These are phyloP conservation scores for Pezicula rhizophila DNA, from an alignment of 2,329 filamentous ascomycete genomes.

Conservation along the genomic window DNA sequence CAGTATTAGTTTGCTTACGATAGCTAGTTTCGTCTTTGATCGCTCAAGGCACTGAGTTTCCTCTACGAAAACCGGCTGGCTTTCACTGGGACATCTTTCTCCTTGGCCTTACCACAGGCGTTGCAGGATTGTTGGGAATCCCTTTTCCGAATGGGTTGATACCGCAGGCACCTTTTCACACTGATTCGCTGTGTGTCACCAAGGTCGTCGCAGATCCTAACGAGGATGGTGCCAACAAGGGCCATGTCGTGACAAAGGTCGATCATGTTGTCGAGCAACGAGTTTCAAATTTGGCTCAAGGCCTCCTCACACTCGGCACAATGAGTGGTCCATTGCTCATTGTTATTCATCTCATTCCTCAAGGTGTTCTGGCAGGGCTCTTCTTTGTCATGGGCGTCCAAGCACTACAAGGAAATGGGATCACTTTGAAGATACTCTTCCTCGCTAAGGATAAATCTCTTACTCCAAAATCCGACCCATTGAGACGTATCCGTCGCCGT, in stretches of 20 bases:
- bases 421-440: constrained; percentile 69
- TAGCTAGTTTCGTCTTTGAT: constrained; percentile 69
- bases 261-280: constrained; percentile 72
- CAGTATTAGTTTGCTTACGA: background rate
- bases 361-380: constrained; percentile 71
- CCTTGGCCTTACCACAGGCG: constrained; percentile 69
- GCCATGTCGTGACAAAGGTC: constrained; percentile 44
- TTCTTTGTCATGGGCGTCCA: constrained; percentile 85
- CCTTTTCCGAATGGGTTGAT: constrained; percentile 81
- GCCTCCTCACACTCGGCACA: constrained; percentile 70
- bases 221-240: constrained; percentile 50
- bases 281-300: constrained; percentile 71
- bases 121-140: constrained; percentile 69
- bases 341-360: constrained; percentile 71
- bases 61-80: constrained; percentile 71
- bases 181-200: constrained; percentile 70
- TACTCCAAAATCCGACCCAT: constrained; percentile 53
- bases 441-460: constrained; percentile 57
- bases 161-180: constrained; percentile 79
- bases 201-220: constrained; percentile 42
- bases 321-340: constrained; percentile 71
- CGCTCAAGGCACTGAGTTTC: constrained; percentile 77
- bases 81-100: constrained; percentile 86
- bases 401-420: constrained; percentile 69
- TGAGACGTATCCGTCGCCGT: constrained; percentile 55